Evolutionary conservation across 306 rosid species (phyloP), one percentile per base, ranked within the genome.

Genomic region (Potentilla sterilis): DNA sequence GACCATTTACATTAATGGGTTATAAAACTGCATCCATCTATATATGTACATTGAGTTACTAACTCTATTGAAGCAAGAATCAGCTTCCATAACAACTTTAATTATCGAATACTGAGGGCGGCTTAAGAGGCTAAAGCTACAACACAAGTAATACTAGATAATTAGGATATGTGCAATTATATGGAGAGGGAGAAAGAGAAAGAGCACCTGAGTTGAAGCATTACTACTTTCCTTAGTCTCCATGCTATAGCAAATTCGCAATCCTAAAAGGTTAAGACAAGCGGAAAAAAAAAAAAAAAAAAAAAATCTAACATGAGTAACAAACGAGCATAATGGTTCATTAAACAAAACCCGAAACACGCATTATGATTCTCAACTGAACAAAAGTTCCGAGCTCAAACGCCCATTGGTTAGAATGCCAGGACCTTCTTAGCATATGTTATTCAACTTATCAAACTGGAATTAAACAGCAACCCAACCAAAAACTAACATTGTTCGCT

Each of bases 191-290:
- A 74, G 70, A 59, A 18, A 57, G 77, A 69, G 55, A 16, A 13
- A 54, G 63, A 57, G 28, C 35, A 82, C 84, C 78, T 72, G 52
- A 76, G 42, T 18, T 70, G 80, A 76, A 82, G 64, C 72, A 49
- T 55, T 52, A 73, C 78, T 84, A 49, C 77, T 89, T 77, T 87
- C 81, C 78, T 63, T 72, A 69, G 79, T 76, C 77, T 54, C 74
- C 78, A 70, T 21, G 73, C 68, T 69, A 63, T 73, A 48, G 43
- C 66, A 67, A 75, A 42, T 8, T 21, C 34, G 62, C 74, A 70
- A 75, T 61, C 11, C 44, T 79, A 77, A 12, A 6, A 51, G 38
- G 78, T 59, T 51, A 42, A 67, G 21, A 65, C n/a, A 72, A 78
- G 32, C 21, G 37, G 54, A 79, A 44, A 74, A 21, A 16, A 63